Conservation (phyloP, 257 asterid genomes). For the Ligustrum vulgare region DNA sequence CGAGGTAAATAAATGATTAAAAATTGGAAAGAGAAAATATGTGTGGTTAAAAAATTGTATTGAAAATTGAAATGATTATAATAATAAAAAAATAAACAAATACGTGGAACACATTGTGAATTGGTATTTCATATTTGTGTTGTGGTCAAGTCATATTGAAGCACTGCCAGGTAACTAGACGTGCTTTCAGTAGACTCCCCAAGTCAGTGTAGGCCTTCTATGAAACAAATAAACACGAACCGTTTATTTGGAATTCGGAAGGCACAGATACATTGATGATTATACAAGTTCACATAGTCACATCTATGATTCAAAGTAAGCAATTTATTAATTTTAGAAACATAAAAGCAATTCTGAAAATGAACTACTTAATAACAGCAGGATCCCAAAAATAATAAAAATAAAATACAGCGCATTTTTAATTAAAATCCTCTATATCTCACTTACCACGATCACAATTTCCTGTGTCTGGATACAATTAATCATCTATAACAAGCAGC, state of each 20-base stretch:
- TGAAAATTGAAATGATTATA: too few species aligned
- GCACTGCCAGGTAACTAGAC: background rate
- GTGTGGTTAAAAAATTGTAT: too few species aligned
- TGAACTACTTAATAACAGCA: background rate
- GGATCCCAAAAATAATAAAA: background rate
- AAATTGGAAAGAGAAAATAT: too few species aligned
- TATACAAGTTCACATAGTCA: too few species aligned
- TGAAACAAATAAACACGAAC: background rate
- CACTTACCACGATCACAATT: background rate
- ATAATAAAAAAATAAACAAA: too few species aligned
- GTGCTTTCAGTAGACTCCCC: slow-evolving; percentile 2
- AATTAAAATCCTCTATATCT: background rate
- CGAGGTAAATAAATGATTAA: too few species aligned
- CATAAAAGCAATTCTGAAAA: background rate
- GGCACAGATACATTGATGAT: background rate
- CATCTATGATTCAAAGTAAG: background rate
- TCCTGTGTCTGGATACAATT: background rate
- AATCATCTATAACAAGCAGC: background rate
- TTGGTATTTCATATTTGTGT: background rate
- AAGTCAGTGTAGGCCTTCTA: background rate
- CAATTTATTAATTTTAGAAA: background rate
- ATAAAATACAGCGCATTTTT: too few species aligned
- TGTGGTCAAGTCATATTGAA: background rate
- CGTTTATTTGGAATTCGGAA: background rate
- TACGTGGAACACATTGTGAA: too few species aligned